These are phyloP conservation scores for Boeremia exigua DNA, from an alignment of 2,329 filamentous ascomycete genomes.

Conservation along the genomic window DNA sequence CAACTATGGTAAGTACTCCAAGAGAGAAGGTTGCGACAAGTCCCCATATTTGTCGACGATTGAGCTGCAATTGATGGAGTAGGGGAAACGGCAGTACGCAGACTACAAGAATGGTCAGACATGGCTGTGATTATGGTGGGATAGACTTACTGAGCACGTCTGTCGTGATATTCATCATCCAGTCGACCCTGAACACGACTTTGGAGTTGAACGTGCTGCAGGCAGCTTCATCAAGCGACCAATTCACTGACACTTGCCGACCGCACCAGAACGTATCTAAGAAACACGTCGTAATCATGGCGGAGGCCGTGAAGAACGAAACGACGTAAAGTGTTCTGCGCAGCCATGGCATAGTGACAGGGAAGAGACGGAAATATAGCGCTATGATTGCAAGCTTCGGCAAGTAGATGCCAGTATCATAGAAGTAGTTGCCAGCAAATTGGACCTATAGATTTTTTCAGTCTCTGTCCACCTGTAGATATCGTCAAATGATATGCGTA, in stretches of 20 bases:
- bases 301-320: constrained; percentile 12
- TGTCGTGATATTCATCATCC: constrained; percentile 21
- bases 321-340: constrained; percentile 21
- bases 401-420: constrained; percentile 28
- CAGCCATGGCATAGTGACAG: constrained; percentile 25
- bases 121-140: too few relatives aligned
- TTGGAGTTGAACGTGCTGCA: constrained; percentile 30
- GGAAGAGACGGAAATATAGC: constrained; percentile 25
- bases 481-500: neutral
- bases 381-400: constrained; percentile 27
- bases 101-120: constrained; percentile 12
- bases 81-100: constrained; percentile 32
- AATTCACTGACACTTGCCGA: constrained; percentile 25
- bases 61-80: constrained; percentile 28
- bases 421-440: constrained; percentile 28
- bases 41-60: constrained; percentile 28
- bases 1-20: constrained; percentile 28
- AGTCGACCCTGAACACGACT: constrained; percentile 26
- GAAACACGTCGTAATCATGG: constrained; percentile 24
- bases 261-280: constrained; percentile 31
- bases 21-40: constrained; percentile 32
- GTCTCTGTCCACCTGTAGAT: neutral
- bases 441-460: constrained; percentile 14
- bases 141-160: constrained; percentile 19
- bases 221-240: constrained; percentile 22